Base-by-base conservation (phyloP, 306 rosid genomes). In the Gleditsia sinensis region DNA sequence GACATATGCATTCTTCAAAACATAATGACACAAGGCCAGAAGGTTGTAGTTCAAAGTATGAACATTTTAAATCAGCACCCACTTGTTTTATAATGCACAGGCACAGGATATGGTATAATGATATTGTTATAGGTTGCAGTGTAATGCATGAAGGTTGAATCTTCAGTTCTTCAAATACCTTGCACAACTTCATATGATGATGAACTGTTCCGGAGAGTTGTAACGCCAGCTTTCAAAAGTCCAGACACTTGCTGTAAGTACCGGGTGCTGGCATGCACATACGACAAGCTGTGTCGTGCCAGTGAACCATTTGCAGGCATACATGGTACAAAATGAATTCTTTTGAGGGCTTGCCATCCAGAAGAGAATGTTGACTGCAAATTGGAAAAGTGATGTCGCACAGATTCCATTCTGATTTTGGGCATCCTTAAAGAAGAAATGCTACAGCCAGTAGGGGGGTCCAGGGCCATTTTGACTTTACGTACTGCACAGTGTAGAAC, bases 211-310 rank as follows among this genome's bases (percentile, higher is more conserved):
- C 99, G 90, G n/a, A 95, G 83, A 66, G 93, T 92, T 48, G 96
- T 90, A 27, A 90, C 99, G 30, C 99, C 90, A 75, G 84, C 87
- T 88, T 92, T 95, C 43, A 95, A 78, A 48, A 95, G 92, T 63
- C 94, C 94, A 50, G 99, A 92, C 57, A 95, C 99, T 70, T 95
- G 99, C 67, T 92, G 91, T 67, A 95, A 76, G 56, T 92, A 95
- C 54, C 83, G 92, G 65, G 92, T 88, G 75, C 99, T 90, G 42
- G 98, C 98, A 57, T 95, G 98, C 85, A 95, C 86, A 70, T 95
- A 94, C 7, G 96, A 96, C 86, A 94, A 75, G 81, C 99, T 92
- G 67, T 94, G 96, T 34, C 87, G 90, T 39, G 93, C 84, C 63
- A 95, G 50, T 30, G 99, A 92, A 57, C 96, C 83, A 84, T 81